Conservation (phyloP, 345 rosid species). For the Populus deltoides region DNA sequence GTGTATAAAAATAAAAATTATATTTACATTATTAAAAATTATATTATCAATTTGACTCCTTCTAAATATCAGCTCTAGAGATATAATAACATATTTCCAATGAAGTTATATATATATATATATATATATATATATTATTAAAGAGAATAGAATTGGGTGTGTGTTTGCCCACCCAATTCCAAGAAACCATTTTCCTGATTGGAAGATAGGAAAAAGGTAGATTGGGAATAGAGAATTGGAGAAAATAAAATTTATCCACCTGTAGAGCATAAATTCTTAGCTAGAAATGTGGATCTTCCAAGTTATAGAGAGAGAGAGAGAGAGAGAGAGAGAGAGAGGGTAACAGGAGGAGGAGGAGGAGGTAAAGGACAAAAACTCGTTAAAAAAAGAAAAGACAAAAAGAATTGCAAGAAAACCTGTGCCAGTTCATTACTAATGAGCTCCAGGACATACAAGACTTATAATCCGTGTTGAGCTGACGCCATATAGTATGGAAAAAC, state of each 20-base stretch:
- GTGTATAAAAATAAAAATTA: too few relatives aligned
- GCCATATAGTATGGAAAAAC: not conserved
- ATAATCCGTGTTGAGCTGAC: not conserved
- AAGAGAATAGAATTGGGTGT: not conserved
- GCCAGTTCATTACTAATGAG: too few relatives aligned
- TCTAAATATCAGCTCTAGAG: too few relatives aligned
- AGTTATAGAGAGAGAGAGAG: not conserved
- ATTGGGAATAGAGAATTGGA: not conserved
- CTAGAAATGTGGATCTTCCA: slow-evolving; percentile 40
- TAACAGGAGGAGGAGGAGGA: not conserved
- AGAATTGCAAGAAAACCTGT: slow-evolving; percentile 18
- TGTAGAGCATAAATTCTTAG: slow-evolving; percentile 15
- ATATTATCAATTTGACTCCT: too few relatives aligned
- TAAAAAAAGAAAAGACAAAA: slow-evolving; percentile 28
- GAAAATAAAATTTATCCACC: not conserved
- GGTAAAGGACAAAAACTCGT: slow-evolving; percentile 11
- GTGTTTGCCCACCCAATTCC: not conserved
- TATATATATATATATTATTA: too few relatives aligned
- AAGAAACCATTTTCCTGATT: not conserved
- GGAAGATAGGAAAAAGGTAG: not conserved
- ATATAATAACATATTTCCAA: too few relatives aligned
- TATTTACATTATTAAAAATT: too few relatives aligned
- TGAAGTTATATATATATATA: rapidly evolving
- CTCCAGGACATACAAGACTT: not conserved
- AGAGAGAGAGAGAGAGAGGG: not conserved